A percentile compares a stretch with the other conserved stretches of the same genome.
phyloP scores from a whole-genome alignment of 768 basidiomycete species.

The Mycena latifolia region DNA sequence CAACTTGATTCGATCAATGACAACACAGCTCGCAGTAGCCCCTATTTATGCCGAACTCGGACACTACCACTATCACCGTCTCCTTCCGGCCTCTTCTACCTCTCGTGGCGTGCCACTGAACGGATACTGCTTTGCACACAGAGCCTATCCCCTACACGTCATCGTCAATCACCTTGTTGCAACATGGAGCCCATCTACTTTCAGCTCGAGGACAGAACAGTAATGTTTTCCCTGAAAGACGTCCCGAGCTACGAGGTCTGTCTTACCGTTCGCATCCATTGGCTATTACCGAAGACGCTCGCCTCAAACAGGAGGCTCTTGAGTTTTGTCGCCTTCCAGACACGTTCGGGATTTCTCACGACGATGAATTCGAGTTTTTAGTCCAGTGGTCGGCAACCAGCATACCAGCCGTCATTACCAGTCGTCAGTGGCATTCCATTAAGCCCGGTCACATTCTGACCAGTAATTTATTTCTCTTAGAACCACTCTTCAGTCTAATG shows the following conservation, averaged over 20 bases:
- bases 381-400: not conserved
- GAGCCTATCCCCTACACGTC: too few species aligned
- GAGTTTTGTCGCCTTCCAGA: not conserved
- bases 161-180: slow-evolving; percentile 2
- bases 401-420: not conserved
- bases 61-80: too few species aligned
- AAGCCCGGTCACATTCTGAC: not conserved
- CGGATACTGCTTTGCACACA: too few species aligned
- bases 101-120: too few species aligned
- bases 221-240: too few species aligned
- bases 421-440: not conserved
- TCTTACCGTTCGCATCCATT: not conserved
- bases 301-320: not conserved
- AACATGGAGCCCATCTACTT: too few species aligned
- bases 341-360: not conserved
- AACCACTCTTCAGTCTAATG: not conserved
- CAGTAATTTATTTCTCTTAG: not conserved
- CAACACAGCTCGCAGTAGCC: too few species aligned
- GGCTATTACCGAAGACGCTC: not conserved
- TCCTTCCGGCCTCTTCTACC: too few species aligned
- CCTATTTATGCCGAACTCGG: too few species aligned
- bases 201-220: too few species aligned
- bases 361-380: not conserved
- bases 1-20: too few species aligned
- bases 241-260: not conserved